A percentile compares a stretch with the other conserved stretches of the same genome.
phyloP scores from a whole-genome alignment of 441 rosid species.

The Heliophila coronopifolia region DNA sequence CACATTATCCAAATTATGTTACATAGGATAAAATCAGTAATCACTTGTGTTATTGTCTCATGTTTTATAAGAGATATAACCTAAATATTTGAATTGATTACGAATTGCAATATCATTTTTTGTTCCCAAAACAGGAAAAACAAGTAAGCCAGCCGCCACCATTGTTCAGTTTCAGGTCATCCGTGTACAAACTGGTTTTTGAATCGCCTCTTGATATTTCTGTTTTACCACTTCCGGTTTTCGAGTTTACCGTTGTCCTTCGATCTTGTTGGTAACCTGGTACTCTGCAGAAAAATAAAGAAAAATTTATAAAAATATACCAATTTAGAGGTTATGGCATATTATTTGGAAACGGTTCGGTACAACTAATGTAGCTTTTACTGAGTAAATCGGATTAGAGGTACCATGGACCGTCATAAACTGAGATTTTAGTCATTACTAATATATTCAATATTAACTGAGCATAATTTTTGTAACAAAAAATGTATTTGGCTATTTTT shows the following conservation, averaged over 20 bases:
- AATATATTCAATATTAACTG: too few relatives aligned
- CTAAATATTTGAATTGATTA: too few relatives aligned
- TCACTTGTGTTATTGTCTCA: too few relatives aligned
- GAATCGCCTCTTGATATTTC: slow-evolving; percentile 7
- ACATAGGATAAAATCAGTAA: too few relatives aligned
- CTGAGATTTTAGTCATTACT: too few relatives aligned
- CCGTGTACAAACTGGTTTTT: neutral
- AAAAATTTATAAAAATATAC: neutral
- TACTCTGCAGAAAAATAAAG: slow-evolving; percentile 3
- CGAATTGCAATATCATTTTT: too few relatives aligned
- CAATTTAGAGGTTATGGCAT: neutral
- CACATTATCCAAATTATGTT: too few relatives aligned
- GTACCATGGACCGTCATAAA: too few relatives aligned
- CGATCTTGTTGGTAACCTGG: slow-evolving; percentile 14
- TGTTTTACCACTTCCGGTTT: neutral
- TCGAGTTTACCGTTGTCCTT: slow-evolving; percentile 1
- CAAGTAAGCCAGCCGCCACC: slow-evolving; percentile 26
- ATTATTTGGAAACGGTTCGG: neutral
- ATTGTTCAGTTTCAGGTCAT: neutral
- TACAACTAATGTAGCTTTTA: neutral
- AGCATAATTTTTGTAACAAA: too few relatives aligned
- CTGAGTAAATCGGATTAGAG: neutral
- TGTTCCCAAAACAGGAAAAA: slow-evolving; percentile 25
- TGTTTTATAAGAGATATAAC: too few relatives aligned
- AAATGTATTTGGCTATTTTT: too few relatives aligned